Conservation (phyloP, 305 asterid species). For the Petunia hybrid region DNA sequence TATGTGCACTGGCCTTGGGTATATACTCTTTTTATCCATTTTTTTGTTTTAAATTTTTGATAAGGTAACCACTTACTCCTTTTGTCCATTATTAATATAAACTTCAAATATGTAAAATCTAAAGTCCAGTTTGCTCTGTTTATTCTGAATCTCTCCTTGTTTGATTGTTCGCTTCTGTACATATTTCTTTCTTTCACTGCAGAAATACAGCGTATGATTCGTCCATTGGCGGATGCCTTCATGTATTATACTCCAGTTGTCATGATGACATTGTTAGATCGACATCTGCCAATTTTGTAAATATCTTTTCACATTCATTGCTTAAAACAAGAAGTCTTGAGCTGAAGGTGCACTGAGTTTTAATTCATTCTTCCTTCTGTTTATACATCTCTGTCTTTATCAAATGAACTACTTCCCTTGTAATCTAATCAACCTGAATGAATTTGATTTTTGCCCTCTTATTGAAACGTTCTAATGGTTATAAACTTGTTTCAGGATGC, state of each 20-base stretch:
- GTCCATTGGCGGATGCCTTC: slow-evolving; percentile 84
- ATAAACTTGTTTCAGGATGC: slow-evolving; percentile 60
- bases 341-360: slow-evolving; percentile 66
- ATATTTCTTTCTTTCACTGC: slow-evolving; percentile 45
- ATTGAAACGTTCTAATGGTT: background rate
- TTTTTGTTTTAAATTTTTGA: too few relatives aligned
- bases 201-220: slow-evolving; percentile 82
- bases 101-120: background rate
- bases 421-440: slow-evolving; percentile 26
- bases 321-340: slow-evolving; percentile 76
- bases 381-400: background rate
- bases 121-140: slow-evolving; percentile 22
- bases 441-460: slow-evolving; percentile 24
- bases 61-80: too few relatives aligned
- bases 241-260: slow-evolving; percentile 71
- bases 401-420: background rate
- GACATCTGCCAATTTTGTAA: slow-evolving; percentile 71
- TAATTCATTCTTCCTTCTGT: slow-evolving; percentile 30
- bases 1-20: background rate
- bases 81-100: too few relatives aligned
- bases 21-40: background rate
- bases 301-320: slow-evolving; percentile 69
- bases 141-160: slow-evolving; percentile 19
- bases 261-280: slow-evolving; percentile 79
- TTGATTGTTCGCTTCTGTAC: slow-evolving; percentile 19